A percentile compares a stretch with the other conserved stretches of the same genome.
Conservation (phyloP, 331 rosid genomes). For the Prunus yedoensis region DNA sequence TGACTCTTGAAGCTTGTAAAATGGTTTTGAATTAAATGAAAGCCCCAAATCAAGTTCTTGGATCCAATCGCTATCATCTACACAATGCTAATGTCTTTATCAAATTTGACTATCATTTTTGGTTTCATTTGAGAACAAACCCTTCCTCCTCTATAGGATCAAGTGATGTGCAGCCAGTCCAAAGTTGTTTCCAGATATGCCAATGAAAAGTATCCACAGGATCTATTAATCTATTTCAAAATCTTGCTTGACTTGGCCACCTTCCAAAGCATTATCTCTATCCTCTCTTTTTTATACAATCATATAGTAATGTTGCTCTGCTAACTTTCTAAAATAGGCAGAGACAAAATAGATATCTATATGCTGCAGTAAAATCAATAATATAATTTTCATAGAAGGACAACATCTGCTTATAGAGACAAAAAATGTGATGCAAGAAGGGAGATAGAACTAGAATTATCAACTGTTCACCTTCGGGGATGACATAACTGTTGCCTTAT, state of each 20-base stretch:
- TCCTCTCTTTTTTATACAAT: constrained; percentile 23
- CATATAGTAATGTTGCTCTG: neutral
- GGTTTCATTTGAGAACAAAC: neutral
- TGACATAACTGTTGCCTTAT: constrained; percentile 34
- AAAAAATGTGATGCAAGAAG: constrained; percentile 36
- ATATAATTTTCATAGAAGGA: neutral
- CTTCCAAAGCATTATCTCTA: constrained; percentile 39
- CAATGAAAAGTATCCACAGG: constrained; percentile 10
- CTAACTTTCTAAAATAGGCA: neutral
- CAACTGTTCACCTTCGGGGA: constrained; percentile 18
- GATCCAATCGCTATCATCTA: neutral
- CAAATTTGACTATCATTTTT: too few relatives aligned
- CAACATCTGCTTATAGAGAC: constrained; percentile 28
- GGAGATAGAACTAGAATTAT: constrained; percentile 20
- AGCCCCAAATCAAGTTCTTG: too few relatives aligned
- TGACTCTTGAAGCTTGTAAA: too few relatives aligned
- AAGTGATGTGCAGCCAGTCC: constrained; percentile 5
- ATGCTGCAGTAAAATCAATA: neutral
- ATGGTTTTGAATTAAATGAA: too few relatives aligned
- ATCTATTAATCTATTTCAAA: constrained; percentile 21
- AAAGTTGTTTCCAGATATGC: constrained; percentile 1
- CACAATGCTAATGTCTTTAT: too few relatives aligned
- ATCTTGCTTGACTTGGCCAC: constrained; percentile 19
- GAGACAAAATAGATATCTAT: constrained; percentile 20
- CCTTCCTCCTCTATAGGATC: neutral